Base-by-base conservation (phyloP, 805 yeast genomes). In the Nakazawaea molendinolei region DNA sequence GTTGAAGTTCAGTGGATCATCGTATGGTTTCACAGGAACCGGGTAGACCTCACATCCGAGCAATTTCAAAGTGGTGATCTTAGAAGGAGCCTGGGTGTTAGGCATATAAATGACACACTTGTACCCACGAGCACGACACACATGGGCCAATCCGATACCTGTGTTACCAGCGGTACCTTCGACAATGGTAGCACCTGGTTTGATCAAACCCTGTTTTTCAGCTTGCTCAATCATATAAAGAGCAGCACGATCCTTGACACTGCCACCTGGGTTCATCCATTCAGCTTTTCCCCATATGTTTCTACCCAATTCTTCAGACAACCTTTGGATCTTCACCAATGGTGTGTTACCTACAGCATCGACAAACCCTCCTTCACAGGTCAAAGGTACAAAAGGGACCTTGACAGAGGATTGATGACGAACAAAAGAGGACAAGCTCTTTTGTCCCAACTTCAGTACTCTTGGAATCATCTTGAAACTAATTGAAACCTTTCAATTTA, bases 141-240 rank as follows among this genome's bases (percentile, higher is more conserved):
- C 75, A 49, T 71, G 77, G 5, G 95, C 95, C 38, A 86, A 63
- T 1, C 95, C 95, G 47, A 86, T 86, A 13, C 95, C 96, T n/a
- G 96, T 86, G 61, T 86, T 86, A 22, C 96, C 96, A 3, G 96
- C 96, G 9, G 95, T 86, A 6, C 95, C 95, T 58, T 86, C 96
- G 13, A 86, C 89, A 21, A 86, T 74, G 2, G 95, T 86, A 23
- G 92, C 95, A 7, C 94, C 92, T 4, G 86, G 74, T 40, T 61
- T 54, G 39, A 86, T 64, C 38, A 69, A 59, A 2, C 86, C 86
- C 42, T 65, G 65, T 23, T 56, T 53, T 53, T 86, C 95, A 19
- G 95, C 95, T 45, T 86, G 87, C 46, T 80, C 69, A 34, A 86
- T 65, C 44, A 86, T 67, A 51, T 63, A 85, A 24, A 82, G 63